Evolutionary conservation across 768 basidiomycete species (phyloP).

Genomic region (Russula sp.): DNA sequence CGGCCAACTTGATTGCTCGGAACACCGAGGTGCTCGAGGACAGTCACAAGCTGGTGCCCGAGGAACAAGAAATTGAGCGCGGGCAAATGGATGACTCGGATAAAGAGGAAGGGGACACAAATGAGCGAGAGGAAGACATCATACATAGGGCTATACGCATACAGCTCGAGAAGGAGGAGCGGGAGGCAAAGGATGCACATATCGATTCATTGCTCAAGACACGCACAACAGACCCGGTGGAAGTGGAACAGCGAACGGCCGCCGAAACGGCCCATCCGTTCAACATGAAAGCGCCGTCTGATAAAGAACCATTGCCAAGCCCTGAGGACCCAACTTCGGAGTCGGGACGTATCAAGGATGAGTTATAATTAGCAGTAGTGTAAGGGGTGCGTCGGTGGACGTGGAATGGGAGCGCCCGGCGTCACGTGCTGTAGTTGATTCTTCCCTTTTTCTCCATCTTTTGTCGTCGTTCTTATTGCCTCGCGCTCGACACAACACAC

Average conservation of each 20-base stretch:
- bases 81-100: conserved; percentile 38
- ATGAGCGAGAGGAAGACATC: conserved; percentile 33
- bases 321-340: neutral
- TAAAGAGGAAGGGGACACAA: conserved; percentile 15
- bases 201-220: conserved; percentile 31
- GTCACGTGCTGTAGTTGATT: no score
- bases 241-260: conserved; percentile 29
- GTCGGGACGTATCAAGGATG: conserved; percentile 18
- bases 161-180: conserved; percentile 32
- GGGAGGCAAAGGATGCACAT: conserved; percentile 26
- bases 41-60: conserved; percentile 20
- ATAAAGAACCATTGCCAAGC: neutral
- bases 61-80: conserved; percentile 48
- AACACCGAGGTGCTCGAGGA: conserved; percentile 34
- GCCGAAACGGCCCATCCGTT: conserved; percentile 25
- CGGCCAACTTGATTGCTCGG: conserved; percentile 50
- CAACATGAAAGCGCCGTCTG: neutral
- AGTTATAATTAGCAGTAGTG: no score
- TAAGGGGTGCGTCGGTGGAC: no score
- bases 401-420: no score
- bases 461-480: no score
- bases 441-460: no score
- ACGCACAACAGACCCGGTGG: conserved; percentile 32
- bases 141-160: conserved; percentile 34
- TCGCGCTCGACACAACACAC: no score